Percentiles rank a stretch among this genome's conserved stretches.
These are phyloP conservation scores for Hansfordia pulvinata DNA, from an alignment of 2,329 filamentous ascomycete genomes.

Conservation along the genomic window DNA sequence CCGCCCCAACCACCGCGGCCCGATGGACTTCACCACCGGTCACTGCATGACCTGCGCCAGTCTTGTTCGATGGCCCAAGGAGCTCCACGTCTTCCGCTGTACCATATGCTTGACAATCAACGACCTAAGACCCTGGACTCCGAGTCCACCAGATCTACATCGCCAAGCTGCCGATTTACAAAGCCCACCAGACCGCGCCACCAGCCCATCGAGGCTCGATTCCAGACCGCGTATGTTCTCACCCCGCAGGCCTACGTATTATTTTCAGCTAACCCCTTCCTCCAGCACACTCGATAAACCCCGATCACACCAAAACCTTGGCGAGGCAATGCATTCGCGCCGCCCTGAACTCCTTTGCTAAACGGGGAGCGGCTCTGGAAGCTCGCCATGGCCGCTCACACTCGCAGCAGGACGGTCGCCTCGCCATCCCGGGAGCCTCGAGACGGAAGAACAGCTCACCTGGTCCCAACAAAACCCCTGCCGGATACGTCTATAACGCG, in stretches of 20 bases:
- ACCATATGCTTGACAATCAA: conserved; percentile 78
- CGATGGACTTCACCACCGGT: conserved; percentile 47
- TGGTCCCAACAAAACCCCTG: conserved; percentile 10
- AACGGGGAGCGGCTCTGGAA: conserved; percentile 4
- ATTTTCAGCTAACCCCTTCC: conserved; percentile 4
- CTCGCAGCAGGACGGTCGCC: conserved; percentile 9
- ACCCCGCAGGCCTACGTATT: conserved; percentile 1
- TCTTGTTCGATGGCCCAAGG: conserved; percentile 64
- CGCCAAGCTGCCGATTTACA: conserved; percentile 3
- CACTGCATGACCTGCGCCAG: conserved; percentile 80
- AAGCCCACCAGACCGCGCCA: conserved; percentile 6
- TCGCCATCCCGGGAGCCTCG: conserved; percentile 5
- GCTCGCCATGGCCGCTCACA: conserved; percentile 5
- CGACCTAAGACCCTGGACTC: conserved; percentile 43
- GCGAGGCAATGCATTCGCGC: conserved; percentile 23
- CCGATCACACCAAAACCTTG: conserved; percentile 44
- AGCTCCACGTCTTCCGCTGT: conserved; percentile 64
- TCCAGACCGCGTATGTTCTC: conserved; percentile 11
- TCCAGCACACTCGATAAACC: conserved; percentile 29
- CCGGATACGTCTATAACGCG: conserved; percentile 10
- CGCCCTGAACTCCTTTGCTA: conserved; percentile 19
- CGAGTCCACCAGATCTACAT: too few species aligned
- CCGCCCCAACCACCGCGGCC: conserved; percentile 10
- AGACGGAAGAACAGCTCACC: conserved; percentile 9
- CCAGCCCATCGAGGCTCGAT: conserved; percentile 6